These are phyloP conservation scores for Rhododendron henanense DNA, from an alignment of 148 eudicot genomes.

Conservation along the genomic window DNA sequence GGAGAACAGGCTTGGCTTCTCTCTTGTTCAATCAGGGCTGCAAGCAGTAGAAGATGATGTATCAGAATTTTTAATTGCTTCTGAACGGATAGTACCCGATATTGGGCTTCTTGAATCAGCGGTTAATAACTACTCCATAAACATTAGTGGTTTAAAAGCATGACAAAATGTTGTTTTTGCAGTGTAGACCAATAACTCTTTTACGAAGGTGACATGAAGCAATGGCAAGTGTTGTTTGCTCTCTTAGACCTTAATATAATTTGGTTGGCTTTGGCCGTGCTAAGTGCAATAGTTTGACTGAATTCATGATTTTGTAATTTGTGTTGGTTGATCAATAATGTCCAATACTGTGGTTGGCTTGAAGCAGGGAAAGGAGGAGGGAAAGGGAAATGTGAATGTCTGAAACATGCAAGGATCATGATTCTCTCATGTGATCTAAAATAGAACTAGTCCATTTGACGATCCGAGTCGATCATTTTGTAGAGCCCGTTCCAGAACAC, in stretches of 20 bases:
- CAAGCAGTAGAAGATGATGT: constrained; percentile 9
- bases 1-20: constrained; percentile 58
- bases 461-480: not conserved
- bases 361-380: not conserved
- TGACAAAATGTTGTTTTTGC: not conserved
- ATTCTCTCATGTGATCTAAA: not conserved
- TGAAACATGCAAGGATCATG: not conserved
- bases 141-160: not conserved
- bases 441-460: not conserved
- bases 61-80: not conserved
- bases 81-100: not conserved
- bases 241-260: not conserved
- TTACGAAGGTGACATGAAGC: not conserved
- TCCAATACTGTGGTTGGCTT: not conserved
- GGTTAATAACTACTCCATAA: not conserved
- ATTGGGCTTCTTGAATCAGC: constrained; percentile 4
- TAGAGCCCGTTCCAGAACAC: no score
- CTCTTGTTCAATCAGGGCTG: constrained; percentile 42
- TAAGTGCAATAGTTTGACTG: not conserved
- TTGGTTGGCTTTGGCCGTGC: not conserved
- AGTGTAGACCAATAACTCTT: not conserved
- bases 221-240: not conserved
- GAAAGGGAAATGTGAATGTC: not conserved
- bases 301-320: not conserved
- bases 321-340: not conserved